Conservation (phyloP, 1,139 yeast species). For the Yamadazyma kanchanaburiensis region DNA sequence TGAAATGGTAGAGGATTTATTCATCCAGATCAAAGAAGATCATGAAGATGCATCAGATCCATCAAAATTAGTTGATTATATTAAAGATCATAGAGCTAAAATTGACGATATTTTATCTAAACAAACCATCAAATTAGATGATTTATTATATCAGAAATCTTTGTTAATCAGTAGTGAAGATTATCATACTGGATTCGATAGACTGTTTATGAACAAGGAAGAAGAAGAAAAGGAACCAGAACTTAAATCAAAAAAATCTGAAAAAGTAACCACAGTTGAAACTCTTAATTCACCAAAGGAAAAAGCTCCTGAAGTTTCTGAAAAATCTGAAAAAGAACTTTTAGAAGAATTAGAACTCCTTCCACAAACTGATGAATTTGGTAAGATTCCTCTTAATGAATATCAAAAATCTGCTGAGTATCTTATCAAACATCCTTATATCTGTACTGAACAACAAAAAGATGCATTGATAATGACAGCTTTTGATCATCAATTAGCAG, state of each 20-base stretch:
- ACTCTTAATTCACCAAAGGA: constrained; percentile 23
- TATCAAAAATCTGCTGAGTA: constrained; percentile 48
- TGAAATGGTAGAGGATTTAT: constrained; percentile 89
- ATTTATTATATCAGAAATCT: constrained; percentile 67
- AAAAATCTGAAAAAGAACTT: constrained; percentile 20
- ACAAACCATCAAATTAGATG: constrained; percentile 59
- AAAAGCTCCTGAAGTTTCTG: constrained; percentile 1
- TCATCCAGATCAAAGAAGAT: constrained; percentile 65
- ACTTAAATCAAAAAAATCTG: constrained; percentile 7
- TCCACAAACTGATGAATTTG: constrained; percentile 65
- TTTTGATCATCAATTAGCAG: constrained; percentile 74
- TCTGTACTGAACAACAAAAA: constrained; percentile 80
- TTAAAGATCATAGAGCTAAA: constrained; percentile 65
- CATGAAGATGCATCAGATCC: constrained; percentile 48
- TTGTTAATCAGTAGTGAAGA: constrained; percentile 85
- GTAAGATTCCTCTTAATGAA: constrained; percentile 51
- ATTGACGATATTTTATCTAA: constrained; percentile 62
- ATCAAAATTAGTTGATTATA: constrained; percentile 36
- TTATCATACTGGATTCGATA: constrained; percentile 90
- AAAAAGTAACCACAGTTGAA: constrained; percentile 22
- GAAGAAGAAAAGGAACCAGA: constrained; percentile 9
- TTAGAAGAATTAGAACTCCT: constrained; percentile 34
- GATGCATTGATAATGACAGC: constrained; percentile 94
- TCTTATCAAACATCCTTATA: constrained; percentile 58
- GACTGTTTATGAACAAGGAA: constrained; percentile 69